These are phyloP conservation scores for Rhodamnia rubescens DNA, from an alignment of 345 rosid genomes.

Conservation along the genomic window DNA sequence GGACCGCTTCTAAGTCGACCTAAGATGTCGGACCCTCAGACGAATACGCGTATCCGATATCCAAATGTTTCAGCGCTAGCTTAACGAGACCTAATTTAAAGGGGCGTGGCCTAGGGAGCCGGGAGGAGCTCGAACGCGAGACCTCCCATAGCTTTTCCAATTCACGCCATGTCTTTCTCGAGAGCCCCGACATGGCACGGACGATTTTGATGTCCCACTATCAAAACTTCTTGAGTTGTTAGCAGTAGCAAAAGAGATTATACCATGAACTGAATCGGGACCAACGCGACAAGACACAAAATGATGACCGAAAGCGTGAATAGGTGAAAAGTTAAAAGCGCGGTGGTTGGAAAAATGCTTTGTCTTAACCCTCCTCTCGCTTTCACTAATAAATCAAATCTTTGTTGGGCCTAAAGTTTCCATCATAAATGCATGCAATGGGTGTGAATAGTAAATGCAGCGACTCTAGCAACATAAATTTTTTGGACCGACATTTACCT, in stretches of 20 bases:
- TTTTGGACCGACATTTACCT: not conserved
- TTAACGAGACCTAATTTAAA: not conserved
- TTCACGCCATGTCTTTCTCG: no score
- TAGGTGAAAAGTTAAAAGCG: not conserved
- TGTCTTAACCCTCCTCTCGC: not conserved
- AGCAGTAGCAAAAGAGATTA: not conserved
- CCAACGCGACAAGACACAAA: not conserved
- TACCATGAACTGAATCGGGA: not conserved
- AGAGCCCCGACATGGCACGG: not conserved
- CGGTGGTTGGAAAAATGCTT: not conserved
- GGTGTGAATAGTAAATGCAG: not conserved
- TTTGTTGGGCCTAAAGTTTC: not conserved
- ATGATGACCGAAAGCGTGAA: not conserved
- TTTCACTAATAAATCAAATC: not conserved
- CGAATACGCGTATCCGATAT: not conserved
- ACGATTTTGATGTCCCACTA: not conserved
- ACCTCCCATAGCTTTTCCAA: not conserved
- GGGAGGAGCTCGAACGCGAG: not conserved
- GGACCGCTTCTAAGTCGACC: not conserved
- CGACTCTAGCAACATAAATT: not conserved
- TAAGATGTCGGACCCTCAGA: not conserved
- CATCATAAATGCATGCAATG: not conserved
- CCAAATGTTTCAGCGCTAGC: not conserved
- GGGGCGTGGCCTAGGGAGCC: not conserved
- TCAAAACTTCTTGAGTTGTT: not conserved